Evolutionary conservation across 2,329 filamentous ascomycete genomes (phyloP).

Genomic region (Orbilia blumenaviensis): DNA sequence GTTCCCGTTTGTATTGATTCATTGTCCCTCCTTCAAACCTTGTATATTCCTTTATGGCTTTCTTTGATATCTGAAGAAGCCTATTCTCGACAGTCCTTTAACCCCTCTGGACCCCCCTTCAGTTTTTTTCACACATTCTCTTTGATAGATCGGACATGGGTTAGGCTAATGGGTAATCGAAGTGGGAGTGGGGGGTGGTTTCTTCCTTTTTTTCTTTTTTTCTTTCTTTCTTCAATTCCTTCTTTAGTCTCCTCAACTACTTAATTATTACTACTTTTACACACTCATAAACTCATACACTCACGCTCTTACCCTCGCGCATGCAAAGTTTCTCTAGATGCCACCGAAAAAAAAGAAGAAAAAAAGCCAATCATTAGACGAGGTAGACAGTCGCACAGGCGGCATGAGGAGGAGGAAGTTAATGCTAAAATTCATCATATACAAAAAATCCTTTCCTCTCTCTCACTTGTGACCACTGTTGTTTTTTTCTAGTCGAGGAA

Average conservation of each 20-base stretch:
- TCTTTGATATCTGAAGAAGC: neutral
- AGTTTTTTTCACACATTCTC: slow-evolving; percentile 8
- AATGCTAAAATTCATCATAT: slow-evolving; percentile 1
- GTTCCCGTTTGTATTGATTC: slow-evolving; percentile 20
- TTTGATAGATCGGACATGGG: slow-evolving; percentile 18
- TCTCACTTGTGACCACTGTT: too few relatives aligned
- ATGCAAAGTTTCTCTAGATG: neutral
- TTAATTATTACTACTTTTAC: slow-evolving; percentile 5
- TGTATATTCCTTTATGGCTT: slow-evolving; percentile 28
- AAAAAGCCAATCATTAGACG: neutral
- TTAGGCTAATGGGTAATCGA: slow-evolving; percentile 1
- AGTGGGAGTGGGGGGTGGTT: slow-evolving; percentile 4
- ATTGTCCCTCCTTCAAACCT: slow-evolving; percentile 10
- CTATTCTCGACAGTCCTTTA: slow-evolving; percentile 36
- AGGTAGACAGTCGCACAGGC: neutral
- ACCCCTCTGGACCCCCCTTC: neutral
- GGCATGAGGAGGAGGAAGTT: neutral
- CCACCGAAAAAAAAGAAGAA: neutral
- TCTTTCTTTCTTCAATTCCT: neutral
- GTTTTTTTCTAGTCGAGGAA: neutral
- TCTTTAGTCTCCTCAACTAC: slow-evolving; percentile 1
- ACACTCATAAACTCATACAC: neutral
- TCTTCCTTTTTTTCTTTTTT: slow-evolving; percentile 5
- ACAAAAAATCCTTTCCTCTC: too few relatives aligned
- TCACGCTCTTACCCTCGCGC: neutral